Evolutionary conservation across 1,139 yeast genomes (phyloP).

Genomic region (Lodderomyces jiufengensis): DNA sequence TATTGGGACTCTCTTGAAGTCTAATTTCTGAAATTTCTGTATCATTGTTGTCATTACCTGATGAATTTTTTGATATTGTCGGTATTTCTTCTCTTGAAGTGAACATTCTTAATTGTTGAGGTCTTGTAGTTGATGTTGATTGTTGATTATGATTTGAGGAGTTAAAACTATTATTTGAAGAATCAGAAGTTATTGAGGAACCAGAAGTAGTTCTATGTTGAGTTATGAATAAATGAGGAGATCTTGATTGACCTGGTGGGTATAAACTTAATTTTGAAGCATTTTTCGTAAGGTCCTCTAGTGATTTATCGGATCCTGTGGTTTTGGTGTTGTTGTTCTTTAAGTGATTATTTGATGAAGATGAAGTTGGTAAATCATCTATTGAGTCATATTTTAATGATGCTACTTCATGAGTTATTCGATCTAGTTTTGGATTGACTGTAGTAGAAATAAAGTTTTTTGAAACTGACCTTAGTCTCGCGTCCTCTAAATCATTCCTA

Average conservation of each 20-base stretch:
- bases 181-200: background rate
- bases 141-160: too few species aligned
- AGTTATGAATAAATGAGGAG: background rate
- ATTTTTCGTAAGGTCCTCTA: too few species aligned
- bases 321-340: too few species aligned
- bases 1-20: too few species aligned
- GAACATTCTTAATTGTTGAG: too few species aligned
- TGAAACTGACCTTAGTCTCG: background rate
- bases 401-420: background rate
- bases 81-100: constrained; percentile 8
- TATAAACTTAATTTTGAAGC: constrained; percentile 10
- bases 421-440: constrained; percentile 1
- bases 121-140: too few species aligned
- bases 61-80: constrained; percentile 4
- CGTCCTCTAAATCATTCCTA: too few species aligned
- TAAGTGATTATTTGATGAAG: constrained; percentile 2
- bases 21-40: background rate
- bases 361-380: constrained; percentile 2
- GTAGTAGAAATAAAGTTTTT: constrained; percentile 6
- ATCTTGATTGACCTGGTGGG: constrained; percentile 2
- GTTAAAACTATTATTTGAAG: constrained; percentile 1
- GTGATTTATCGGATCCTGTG: too few species aligned
- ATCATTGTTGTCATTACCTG: background rate
- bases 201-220: constrained; percentile 1
- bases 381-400: constrained; percentile 1